Base-by-base conservation (phyloP, 768 basidiomycete genomes). In the Amanita phalloides region DNA sequence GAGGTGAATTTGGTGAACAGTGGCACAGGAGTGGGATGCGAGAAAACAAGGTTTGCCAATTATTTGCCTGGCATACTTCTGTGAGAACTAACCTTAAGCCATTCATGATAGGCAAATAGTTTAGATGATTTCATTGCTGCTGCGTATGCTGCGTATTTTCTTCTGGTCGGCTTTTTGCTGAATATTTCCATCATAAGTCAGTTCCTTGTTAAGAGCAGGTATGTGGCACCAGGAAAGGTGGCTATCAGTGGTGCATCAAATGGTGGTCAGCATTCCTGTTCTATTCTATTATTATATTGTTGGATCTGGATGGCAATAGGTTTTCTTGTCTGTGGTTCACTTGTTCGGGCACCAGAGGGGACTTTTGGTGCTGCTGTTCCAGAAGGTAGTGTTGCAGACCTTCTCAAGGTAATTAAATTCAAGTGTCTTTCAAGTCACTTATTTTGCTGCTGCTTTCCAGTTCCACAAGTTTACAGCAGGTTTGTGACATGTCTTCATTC, bases 231-330 rank as follows among this genome's bases (percentile, higher is more conserved):
- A 23, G 82, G 79, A 3, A 89, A 89, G 62, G 74, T 90, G 1
- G 78, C 77, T 10, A 83, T 90, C 53, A 86, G 81, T 53, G 89
- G 88, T 5, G 83, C 74, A 3, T 90, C 87, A 2, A 90, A 90
- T 61, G 88, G 88, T 65, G 87, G 87, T 77, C 60, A 55, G 72
- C 47, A 20, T 37, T 11, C 33, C 44, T 51, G 30, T 33, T 36
- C 50, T 33, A 25, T 25, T 21, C 21, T 28, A 25, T 25, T 25
- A 25, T 25, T 25, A 3, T 33, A 39, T 20, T 47, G 37, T 26
- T 42, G 39, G 32, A 23, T 38, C 17, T 46, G 32, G 10, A 48
- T 23, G 42, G 43, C 41, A n/a, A 53, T 26, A 85, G 86, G 87
- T 47, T 68, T 90, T 2, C 76, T 90, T 25, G 77, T 90, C 17